A percentile compares a stretch with the other conserved stretches of the same genome.
Evolutionary conservation across 2,329 filamentous ascomycete genomes (phyloP).

Genomic region (Exophiala xenobiotica): DNA sequence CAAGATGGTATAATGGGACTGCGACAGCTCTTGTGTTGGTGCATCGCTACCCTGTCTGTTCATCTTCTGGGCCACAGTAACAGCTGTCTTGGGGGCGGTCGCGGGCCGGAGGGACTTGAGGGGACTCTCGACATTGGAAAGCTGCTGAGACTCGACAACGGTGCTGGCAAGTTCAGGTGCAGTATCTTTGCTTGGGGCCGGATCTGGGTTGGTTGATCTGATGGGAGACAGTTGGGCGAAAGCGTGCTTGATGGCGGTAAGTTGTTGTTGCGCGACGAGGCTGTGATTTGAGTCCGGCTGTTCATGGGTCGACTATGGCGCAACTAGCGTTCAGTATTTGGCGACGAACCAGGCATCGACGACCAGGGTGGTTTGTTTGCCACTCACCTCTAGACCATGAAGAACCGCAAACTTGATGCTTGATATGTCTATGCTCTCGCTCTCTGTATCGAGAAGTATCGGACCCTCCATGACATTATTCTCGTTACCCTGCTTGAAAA

Average conservation of each 20-base stretch:
- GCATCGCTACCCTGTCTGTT: conserved; percentile 37
- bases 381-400: conserved; percentile 10
- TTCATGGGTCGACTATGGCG: conserved; percentile 17
- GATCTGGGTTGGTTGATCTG: neutral
- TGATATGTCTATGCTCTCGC: conserved; percentile 22
- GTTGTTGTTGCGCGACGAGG: conserved; percentile 1
- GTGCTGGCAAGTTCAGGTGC: neutral
- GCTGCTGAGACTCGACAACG: neutral
- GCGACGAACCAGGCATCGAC: conserved; percentile 1
- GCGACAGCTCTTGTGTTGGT: conserved; percentile 47
- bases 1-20: conserved; percentile 44
- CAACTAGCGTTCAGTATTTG: no score
- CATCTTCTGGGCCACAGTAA: conserved; percentile 33
- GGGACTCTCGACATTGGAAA: conserved; percentile 14
- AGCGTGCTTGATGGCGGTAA: conserved; percentile 6
- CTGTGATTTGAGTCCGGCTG: conserved; percentile 15
- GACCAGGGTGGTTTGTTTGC: neutral
- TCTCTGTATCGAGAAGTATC: conserved; percentile 22
- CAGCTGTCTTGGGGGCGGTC: conserved; percentile 1
- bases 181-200: neutral
- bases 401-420: conserved; percentile 15
- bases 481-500: neutral
- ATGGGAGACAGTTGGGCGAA: conserved; percentile 7
- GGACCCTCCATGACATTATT: neutral
- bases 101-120: conserved; percentile 6